Conservation (phyloP, 1,284 basidiomycete species). For the Apiotrichum montevideense region DNA sequence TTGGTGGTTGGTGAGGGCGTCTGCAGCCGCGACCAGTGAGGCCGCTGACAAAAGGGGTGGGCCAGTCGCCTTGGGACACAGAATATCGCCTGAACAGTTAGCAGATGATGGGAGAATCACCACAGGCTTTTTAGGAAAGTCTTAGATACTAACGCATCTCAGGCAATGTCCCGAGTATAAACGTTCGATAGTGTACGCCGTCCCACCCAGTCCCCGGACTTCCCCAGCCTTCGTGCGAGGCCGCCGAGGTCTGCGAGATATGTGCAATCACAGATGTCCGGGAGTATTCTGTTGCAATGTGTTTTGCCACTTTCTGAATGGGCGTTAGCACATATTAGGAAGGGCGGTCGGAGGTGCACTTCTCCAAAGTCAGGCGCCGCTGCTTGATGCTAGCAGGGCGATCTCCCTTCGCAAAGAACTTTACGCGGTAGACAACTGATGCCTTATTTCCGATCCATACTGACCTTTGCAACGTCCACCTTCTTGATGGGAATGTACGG, state of each 20-base stretch:
- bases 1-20: slow-evolving; percentile 5
- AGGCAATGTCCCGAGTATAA: slow-evolving; percentile 31
- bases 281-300: slow-evolving; percentile 70
- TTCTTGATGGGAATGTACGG: slow-evolving; percentile 57
- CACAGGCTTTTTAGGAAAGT: no score
- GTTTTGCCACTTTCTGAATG: slow-evolving; percentile 60
- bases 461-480: slow-evolving; percentile 66
- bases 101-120: neutral
- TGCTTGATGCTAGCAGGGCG: no score
- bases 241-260: slow-evolving; percentile 66
- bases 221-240: slow-evolving; percentile 73
- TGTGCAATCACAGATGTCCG: slow-evolving; percentile 69
- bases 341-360: no score
- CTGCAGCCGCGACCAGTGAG: slow-evolving; percentile 61
- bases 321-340: neutral
- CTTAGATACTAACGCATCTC: slow-evolving; percentile 36
- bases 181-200: slow-evolving; percentile 36
- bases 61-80: slow-evolving; percentile 34
- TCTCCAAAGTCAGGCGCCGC: no score
- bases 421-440: no score
- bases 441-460: slow-evolving; percentile 22
- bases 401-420: no score
- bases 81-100: slow-evolving; percentile 10
- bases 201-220: slow-evolving; percentile 50
- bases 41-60: slow-evolving; percentile 54